phyloP scores from a whole-genome alignment of 495 filamentous ascomycete species.

The Penicillium canescens region DNA sequence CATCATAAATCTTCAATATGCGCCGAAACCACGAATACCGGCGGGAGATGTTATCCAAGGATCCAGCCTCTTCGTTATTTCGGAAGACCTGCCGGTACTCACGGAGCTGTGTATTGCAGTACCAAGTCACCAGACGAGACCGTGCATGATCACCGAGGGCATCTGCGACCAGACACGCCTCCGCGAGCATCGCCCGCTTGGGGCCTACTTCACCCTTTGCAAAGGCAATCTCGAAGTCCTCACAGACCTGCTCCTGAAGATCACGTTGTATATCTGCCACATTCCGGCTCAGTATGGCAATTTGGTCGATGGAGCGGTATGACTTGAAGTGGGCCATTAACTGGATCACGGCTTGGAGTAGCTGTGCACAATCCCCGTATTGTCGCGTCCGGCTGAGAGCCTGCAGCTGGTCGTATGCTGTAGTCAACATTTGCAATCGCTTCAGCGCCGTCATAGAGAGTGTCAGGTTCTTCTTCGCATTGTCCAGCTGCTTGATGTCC shows the following conservation, averaged over 20 bases:
- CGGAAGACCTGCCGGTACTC: conserved; percentile 96
- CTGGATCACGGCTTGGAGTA: conserved; percentile 95
- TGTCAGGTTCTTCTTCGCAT: conserved; percentile 94
- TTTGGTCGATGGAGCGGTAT: conserved; percentile 96
- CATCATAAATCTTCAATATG: conserved; percentile 94
- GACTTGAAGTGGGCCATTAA: conserved; percentile 99
- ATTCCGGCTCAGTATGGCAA: conserved; percentile 88
- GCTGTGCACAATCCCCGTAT: conserved; percentile 93
- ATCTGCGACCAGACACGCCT: conserved; percentile 93
- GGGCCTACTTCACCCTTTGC: conserved; percentile 81
- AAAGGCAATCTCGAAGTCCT: conserved; percentile 95
- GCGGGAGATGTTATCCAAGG: conserved; percentile 93
- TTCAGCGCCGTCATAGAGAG: conserved; percentile 98
- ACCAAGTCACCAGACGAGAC: conserved; percentile 86
- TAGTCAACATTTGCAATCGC: conserved; percentile 96
- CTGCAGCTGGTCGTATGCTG: conserved; percentile 93
- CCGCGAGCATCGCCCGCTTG: conserved; percentile 69
- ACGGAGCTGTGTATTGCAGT: conserved; percentile 93
- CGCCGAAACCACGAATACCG: conserved; percentile 95
- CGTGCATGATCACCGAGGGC: conserved; percentile 88
- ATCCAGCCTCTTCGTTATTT: conserved; percentile 95
- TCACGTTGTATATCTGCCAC: conserved; percentile 94
- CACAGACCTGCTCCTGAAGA: conserved; percentile 92
- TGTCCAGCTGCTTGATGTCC: conserved; percentile 96
- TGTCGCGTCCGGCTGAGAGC: conserved; percentile 81